Evolutionary conservation across 352 stramenopile species (phyloP), one percentile per base, ranked within the genome.

Genomic region (Phytophthora fragariaefolia): DNA sequence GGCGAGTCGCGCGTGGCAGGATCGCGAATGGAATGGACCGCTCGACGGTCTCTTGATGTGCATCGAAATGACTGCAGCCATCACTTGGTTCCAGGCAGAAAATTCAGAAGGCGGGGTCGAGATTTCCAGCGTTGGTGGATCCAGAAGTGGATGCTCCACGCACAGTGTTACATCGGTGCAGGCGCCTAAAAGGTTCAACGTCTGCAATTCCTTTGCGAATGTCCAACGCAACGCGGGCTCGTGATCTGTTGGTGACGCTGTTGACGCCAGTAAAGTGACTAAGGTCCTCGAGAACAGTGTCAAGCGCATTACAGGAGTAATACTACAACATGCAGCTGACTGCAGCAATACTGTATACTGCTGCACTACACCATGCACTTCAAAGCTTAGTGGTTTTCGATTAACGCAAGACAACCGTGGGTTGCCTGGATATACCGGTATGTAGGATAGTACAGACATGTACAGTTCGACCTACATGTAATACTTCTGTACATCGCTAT

Each of bases 21-120:
- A 63, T 27, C 10, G 10, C 47, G 59, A 61, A 53, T 69, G 61
- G 20, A 23, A 66, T 20, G 17, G 38, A 52, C 38, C 27, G 40
- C 27, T 38, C 22, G 26, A 55, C 52, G 30, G 42, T 49, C 26
- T 69, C 53, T 52, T 23, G 6, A 34, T 10, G 26, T 45, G 23
- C 38, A 34, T 6, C 34, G 48, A 46, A 52, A 32, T 59, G 58
- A 65, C 52, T 59, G 47, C 47, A 42, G 12, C 20, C 7, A 34
- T 55, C 27, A 28, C 12, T 27, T 30, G 9, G 45, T 18, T 30
- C 30, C 20, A 30, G 45, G 15, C n/a, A n/a, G n/a, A n/a, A n/a
- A n/a, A 51, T 51, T 3, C 22, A 12, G 18, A 26, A 3, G n/a
- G 13, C 22, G 30, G 52, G 52, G 2, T 58, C 23, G 30, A 58